phyloP scores from a whole-genome alignment of 805 yeast species.

The Kuraishia molischiana region DNA sequence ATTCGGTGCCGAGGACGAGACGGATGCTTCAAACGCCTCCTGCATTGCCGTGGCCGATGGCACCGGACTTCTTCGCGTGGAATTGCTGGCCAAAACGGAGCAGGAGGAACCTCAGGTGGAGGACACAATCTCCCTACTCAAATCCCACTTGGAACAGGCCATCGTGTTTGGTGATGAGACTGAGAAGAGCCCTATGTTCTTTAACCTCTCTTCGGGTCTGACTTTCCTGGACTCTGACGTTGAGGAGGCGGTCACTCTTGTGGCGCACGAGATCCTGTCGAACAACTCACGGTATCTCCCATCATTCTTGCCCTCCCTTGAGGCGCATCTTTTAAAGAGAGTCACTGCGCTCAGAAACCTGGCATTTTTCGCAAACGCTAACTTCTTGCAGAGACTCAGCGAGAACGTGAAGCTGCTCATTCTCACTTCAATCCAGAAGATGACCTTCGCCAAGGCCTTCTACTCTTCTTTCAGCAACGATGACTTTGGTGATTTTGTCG shows the following conservation, averaged over 20 bases:
- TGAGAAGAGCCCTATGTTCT: conserved; percentile 32
- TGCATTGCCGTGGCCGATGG: conserved; percentile 31
- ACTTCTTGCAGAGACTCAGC: conserved; percentile 7
- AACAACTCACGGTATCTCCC: conserved; percentile 52
- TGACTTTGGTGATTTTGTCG: not conserved
- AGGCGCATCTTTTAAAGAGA: conserved; percentile 42
- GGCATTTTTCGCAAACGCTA: conserved; percentile 10
- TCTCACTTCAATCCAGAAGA: conserved; percentile 5
- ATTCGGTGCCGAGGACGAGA: conserved; percentile 26
- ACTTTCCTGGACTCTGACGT: conserved; percentile 20
- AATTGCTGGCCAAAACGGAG: conserved; percentile 30
- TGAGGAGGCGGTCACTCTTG: conserved; percentile 37
- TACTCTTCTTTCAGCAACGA: not conserved
- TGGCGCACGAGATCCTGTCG: conserved; percentile 45
- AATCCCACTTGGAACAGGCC: conserved; percentile 78
- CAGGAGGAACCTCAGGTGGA: conserved; percentile 7
- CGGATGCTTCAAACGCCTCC: conserved; percentile 1
- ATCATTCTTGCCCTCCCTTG: conserved; percentile 36
- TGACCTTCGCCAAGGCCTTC: conserved; percentile 3
- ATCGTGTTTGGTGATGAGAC: conserved; percentile 38
- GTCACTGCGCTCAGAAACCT: conserved; percentile 15
- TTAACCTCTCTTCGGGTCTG: conserved; percentile 15
- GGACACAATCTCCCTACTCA: conserved; percentile 25
- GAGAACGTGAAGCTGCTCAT: conserved; percentile 5
- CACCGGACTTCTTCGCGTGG: conserved; percentile 55